Evolutionary conservation across 345 rosid species (phyloP).

Genomic region (Melastoma malabathricum): DNA sequence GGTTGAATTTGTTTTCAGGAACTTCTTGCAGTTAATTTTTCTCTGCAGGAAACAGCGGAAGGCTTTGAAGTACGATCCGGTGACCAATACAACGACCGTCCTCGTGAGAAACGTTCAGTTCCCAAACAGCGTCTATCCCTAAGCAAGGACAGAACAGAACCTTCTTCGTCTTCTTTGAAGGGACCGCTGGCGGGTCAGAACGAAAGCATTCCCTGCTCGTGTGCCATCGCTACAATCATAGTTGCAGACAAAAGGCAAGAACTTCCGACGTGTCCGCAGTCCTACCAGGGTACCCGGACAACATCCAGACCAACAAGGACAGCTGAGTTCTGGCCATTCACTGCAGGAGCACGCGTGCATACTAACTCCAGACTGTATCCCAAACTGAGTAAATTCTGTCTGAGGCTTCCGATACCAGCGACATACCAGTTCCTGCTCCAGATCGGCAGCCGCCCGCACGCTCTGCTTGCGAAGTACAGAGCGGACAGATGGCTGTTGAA

Average conservation of each 20-base stretch:
- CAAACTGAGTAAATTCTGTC: slow-evolving; percentile 17
- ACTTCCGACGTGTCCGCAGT: too few relatives aligned
- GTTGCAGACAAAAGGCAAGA: neutral
- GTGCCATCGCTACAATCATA: neutral
- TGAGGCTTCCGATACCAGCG: slow-evolving; percentile 26
- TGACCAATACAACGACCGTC: slow-evolving; percentile 48
- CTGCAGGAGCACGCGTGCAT: slow-evolving; percentile 15
- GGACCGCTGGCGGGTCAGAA: slow-evolving; percentile 51
- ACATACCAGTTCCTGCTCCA: slow-evolving; percentile 22
- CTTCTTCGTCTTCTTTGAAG: slow-evolving; percentile 60
- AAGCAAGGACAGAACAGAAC: slow-evolving; percentile 78
- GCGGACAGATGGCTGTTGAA: slow-evolving; percentile 24
- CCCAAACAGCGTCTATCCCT: slow-evolving; percentile 76
- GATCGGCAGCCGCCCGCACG: slow-evolving; percentile 22
- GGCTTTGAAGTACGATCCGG: slow-evolving; percentile 66
- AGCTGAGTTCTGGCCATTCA: too few relatives aligned
- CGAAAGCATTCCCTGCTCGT: neutral
- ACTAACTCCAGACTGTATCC: slow-evolving; percentile 16
- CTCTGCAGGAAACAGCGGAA: slow-evolving; percentile 58
- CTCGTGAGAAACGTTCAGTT: slow-evolving; percentile 54
- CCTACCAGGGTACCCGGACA: too few relatives aligned
- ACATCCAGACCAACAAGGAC: too few relatives aligned
- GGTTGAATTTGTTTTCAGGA: too few relatives aligned
- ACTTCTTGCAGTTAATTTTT: slow-evolving; percentile 7
- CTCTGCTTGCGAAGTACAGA: slow-evolving; percentile 20